Evolutionary conservation across 306 rosid genomes (phyloP).

Genomic region (Cicer chorassanicum): DNA sequence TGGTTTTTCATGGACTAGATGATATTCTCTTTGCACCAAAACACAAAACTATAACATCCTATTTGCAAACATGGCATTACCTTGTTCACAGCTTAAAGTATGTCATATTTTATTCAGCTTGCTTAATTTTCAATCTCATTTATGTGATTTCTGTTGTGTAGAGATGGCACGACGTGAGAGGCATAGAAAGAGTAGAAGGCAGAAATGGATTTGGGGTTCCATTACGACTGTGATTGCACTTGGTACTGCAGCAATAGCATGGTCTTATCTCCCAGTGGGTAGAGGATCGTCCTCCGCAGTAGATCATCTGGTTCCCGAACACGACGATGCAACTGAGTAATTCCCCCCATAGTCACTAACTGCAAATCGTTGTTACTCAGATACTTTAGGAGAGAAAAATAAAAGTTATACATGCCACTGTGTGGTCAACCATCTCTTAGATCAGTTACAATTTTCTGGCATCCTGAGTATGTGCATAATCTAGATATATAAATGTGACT

Average conservation of each 20-base stretch:
- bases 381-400: slow-evolving; percentile 52
- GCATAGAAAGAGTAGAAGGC: slow-evolving; percentile 67
- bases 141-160: slow-evolving; percentile 42
- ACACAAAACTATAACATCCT: not conserved
- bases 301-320: slow-evolving; percentile 49
- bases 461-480: slow-evolving; percentile 53
- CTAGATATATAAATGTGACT: slow-evolving; percentile 36
- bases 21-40: slow-evolving; percentile 1
- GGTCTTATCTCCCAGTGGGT: slow-evolving; percentile 72
- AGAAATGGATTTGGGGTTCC: slow-evolving; percentile 93
- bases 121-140: slow-evolving; percentile 19
- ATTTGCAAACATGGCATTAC: not conserved
- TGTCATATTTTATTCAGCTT: slow-evolving; percentile 4
- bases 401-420: slow-evolving; percentile 54
- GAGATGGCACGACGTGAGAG: slow-evolving; percentile 84
- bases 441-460: slow-evolving; percentile 47
- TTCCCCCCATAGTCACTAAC: slow-evolving; percentile 42
- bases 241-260: slow-evolving; percentile 74
- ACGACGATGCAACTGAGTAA: slow-evolving; percentile 52
- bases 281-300: slow-evolving; percentile 46
- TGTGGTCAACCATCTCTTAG: slow-evolving; percentile 50
- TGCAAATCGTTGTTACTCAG: slow-evolving; percentile 17
- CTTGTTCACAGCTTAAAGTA: slow-evolving; percentile 19
- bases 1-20: not conserved
- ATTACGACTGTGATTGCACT: slow-evolving; percentile 67